Base-by-base conservation (phyloP, 768 basidiomycete genomes). In the Glaciozyma antarctica region DNA sequence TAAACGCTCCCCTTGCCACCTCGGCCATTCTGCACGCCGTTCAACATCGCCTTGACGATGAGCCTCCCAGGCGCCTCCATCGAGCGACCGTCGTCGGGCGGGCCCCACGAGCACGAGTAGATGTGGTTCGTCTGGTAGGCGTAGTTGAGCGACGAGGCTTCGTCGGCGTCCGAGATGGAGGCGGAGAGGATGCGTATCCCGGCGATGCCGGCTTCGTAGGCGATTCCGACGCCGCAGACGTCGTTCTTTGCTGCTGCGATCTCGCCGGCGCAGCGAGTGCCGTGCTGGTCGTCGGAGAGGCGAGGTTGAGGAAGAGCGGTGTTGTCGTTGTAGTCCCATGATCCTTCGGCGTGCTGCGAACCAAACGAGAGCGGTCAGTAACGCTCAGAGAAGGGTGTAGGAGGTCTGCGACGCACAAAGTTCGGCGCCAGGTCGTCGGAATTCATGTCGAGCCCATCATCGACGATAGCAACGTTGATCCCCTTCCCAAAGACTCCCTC, bases 101-200 rank as follows among this genome's bases (percentile, higher is more conserved):
- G 95, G 8, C 95, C 95, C 95, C 95, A 99, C 62, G 88, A 91
- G 77, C 95, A 99, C 67, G 88, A 91, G 77, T 89, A 98, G 72
- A 91, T 90, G 30, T 87, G 88, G 58, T 87, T 90, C 71, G 89
- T 85, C 70, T 95, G 87, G 76, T 85, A 98, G 16, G 87, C 90
- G 76, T 87, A 95, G 77, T 99, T 99, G 63, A 99, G 83, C 12
- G 93, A 85, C 5, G 90, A 84, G 0, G 95, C 92, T 77, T 99
- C 95, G 76, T 99, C 95, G 30, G 87, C 84, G 76, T 99, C 95
- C 1, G 91, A 86, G 70, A 99, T 95, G 26, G 89, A 85, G 1
- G 89, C 93, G 2, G 91, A 94, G 52, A 99, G 84, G 68, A 99
- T 99, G 60, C 95, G 88, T 52, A 98, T 82, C 30, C 92, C 95